A percentile compares a stretch with the other conserved stretches of the same genome.
Evolutionary conservation across 176 grass and related monocot species (phyloP).

Genomic region (Hordeum vulgare): DNA sequence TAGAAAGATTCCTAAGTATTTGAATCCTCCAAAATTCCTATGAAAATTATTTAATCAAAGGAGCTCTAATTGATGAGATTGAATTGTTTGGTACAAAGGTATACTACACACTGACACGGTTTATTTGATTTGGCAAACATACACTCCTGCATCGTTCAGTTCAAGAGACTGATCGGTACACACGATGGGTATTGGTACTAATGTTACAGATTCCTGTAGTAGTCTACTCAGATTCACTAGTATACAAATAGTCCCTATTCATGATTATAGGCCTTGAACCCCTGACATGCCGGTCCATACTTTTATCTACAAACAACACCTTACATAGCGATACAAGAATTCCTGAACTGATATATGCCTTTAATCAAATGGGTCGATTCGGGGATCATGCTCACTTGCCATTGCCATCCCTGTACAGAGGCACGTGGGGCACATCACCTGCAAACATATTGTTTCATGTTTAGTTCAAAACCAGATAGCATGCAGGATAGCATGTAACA

Average conservation of each 20-base stretch:
- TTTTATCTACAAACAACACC: conserved; percentile 41
- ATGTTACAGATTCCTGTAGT: background rate
- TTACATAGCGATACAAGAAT: background rate
- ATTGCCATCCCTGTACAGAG: conserved; percentile 99
- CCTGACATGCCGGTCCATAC: background rate
- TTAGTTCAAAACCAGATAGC: background rate
- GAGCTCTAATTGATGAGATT: background rate
- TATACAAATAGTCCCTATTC: background rate
- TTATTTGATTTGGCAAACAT: conserved; percentile 27
- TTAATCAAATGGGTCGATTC: conserved; percentile 90
- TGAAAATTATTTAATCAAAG: background rate
- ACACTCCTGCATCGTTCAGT: conserved; percentile 20
- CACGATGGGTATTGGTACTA: background rate
- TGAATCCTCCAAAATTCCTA: too few relatives aligned
- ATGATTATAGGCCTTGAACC: conserved; percentile 2
- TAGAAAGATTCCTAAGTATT: too few relatives aligned
- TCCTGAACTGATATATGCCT: background rate
- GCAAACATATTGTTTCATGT: conserved; percentile 15
- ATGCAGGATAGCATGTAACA: background rate
- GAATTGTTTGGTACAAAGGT: background rate
- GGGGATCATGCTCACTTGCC: conserved; percentile 96
- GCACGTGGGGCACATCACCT: conserved; percentile 99
- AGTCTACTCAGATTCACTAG: background rate
- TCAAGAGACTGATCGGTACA: background rate
- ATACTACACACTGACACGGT: background rate